phyloP scores from a whole-genome alignment of 139 green algal species.

The Eudorina sp. region DNA sequence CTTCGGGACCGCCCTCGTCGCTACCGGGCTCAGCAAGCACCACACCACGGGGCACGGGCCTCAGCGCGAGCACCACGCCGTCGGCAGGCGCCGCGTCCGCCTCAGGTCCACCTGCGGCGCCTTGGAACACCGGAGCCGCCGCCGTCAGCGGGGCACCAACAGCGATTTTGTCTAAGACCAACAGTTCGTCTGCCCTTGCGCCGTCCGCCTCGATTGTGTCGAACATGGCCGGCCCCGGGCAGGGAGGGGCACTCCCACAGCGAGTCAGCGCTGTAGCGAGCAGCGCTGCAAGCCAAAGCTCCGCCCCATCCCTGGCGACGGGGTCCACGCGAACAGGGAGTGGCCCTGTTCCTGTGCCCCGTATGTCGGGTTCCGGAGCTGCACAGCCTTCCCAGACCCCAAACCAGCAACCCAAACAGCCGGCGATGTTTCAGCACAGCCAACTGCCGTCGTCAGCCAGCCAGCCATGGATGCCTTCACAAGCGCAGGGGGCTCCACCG shows the following conservation, averaged over 20 bases:
- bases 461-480: slow-evolving; percentile 12
- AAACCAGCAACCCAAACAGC: background rate
- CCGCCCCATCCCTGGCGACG: background rate
- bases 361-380: background rate
- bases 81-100: background rate
- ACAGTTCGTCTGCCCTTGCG: background rate
- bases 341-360: background rate
- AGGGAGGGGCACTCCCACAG: background rate
- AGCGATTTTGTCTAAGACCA: background rate
- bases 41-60: background rate
- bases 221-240: background rate
- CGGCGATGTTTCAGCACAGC: background rate
- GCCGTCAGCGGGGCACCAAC: background rate
- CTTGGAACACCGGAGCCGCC: background rate
- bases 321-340: background rate
- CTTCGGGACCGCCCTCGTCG: background rate
- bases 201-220: background rate
- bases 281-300: background rate
- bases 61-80: slow-evolving; percentile 21
- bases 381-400: background rate
- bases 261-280: background rate
- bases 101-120: background rate
- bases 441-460: background rate
- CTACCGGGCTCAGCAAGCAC: background rate
- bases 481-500: background rate